phyloP scores from a whole-genome alignment of 305 asterid genomes.

The Fraxinus ornus region DNA sequence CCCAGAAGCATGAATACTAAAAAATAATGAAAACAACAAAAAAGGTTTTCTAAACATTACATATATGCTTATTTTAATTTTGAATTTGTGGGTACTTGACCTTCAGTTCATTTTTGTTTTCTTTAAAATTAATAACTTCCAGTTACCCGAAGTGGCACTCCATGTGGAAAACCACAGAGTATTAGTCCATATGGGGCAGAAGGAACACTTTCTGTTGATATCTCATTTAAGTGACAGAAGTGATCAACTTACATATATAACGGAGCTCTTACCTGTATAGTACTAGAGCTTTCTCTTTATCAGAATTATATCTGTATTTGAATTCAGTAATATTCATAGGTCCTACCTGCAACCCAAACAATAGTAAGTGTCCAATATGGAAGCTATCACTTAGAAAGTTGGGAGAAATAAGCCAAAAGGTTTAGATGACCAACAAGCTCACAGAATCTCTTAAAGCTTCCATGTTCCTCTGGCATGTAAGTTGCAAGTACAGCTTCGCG shows the following conservation, averaged over 20 bases:
- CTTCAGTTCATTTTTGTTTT: neutral
- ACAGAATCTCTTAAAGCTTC: conserved; percentile 75
- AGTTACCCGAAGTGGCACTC: neutral
- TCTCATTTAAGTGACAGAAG: neutral
- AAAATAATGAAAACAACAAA: neutral
- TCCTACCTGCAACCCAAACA: conserved; percentile 68
- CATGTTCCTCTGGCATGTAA: conserved; percentile 76
- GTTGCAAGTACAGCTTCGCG: conserved; percentile 94
- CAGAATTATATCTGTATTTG: conserved; percentile 75
- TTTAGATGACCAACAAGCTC: conserved; percentile 57
- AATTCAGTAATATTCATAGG: conserved; percentile 89
- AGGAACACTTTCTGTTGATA: neutral
- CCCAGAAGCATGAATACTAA: neutral
- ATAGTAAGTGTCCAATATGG: conserved; percentile 5
- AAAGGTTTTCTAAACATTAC: neutral
- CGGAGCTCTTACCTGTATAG: conserved; percentile 67
- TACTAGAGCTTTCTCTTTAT: conserved; percentile 66
- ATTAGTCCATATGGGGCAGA: neutral
- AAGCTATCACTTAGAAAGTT: neutral
- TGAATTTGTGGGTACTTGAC: neutral
- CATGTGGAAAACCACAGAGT: neutral
- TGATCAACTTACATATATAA: neutral
- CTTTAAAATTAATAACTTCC: neutral
- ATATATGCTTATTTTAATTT: neutral
- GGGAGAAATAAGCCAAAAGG: conserved; percentile 4